Base-by-base conservation (phyloP, 2,329 filamentous ascomycete genomes). In the Myotisia sp. region DNA sequence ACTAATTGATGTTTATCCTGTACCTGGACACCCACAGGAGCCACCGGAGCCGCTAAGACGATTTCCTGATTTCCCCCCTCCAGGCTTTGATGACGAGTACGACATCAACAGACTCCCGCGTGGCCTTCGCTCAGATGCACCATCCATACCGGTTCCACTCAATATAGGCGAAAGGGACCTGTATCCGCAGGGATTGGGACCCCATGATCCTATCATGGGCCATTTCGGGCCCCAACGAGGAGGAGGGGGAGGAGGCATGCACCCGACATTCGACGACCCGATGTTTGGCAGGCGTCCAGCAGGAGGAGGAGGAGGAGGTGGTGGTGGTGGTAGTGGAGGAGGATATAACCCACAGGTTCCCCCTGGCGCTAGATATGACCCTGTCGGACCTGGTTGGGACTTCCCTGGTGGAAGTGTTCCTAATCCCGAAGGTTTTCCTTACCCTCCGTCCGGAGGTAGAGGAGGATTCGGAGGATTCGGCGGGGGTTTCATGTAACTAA, bases 241-340 rank as follows among this genome's bases (percentile, higher is more conserved):
- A 0, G 71, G 73, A 9, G 75, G 79, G 7, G 90, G 87, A 1
- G 75, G 79, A 8, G 90, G 90, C 1, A 98, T 98, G 90, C 82
- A 94, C 56, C 90, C 90, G 1, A 92, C 86, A 0, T 90, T 93
- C 53, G 84, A 93, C 47, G 86, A 95, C 51, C 84, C 83, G 5
- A 58, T 94, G 30, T 93, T 93, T 51, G 69, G 68, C 4, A 22
- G 29, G n/a, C 77, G 76, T 1, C 56, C 62, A 6, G 56, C 57
- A 2, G 62, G 53, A 5, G 56, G 64, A 2, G 56, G 58, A 22
- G 63, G 58, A 9, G 65, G 62, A 0, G 29, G 29, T 10, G 78
- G 76, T 1, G 57, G 62, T 6, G 56, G 57, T 1, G 62, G 53
- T 5, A 56, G 64, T 2, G 56, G 58, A 22, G 63, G 58, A 9